These are phyloP conservation scores for Millerozyma acaciae DNA, from an alignment of 805 yeast genomes.

Conservation along the genomic window DNA sequence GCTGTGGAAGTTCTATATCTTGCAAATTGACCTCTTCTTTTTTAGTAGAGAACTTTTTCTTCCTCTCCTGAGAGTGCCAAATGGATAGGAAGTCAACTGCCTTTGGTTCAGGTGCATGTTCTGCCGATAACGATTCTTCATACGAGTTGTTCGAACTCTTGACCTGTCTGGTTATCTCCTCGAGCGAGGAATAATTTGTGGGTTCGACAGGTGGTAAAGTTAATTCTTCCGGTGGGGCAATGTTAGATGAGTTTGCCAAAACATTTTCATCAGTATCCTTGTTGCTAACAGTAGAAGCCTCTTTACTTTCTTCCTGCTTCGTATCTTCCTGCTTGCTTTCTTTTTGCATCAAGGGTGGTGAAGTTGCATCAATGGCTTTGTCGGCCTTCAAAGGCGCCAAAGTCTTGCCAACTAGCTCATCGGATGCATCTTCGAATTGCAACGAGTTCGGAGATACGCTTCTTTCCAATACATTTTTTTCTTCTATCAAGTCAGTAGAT, in stretches of 20 bases:
- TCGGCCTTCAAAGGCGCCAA: conserved; percentile 16
- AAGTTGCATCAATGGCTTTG: conserved; percentile 18
- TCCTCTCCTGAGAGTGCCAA: conserved; percentile 39
- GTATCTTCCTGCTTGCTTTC: not conserved
- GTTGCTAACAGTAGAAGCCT: not conserved
- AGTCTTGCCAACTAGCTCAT: conserved; percentile 12
- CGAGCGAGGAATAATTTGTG: conserved; percentile 36
- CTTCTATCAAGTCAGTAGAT: not conserved
- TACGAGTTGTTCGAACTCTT: conserved; percentile 18
- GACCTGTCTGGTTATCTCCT: conserved; percentile 31
- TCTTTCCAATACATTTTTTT: conserved; percentile 5
- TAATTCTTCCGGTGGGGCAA: conserved; percentile 31
- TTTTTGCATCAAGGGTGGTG: conserved; percentile 7
- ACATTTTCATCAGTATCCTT: conserved; percentile 18
- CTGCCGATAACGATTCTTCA: conserved; percentile 41
- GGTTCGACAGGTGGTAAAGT: conserved; percentile 41
- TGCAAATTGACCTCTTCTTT: not conserved
- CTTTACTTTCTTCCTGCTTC: conserved; percentile 2
- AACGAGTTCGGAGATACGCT: conserved; percentile 13
- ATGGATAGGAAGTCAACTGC: conserved; percentile 32
- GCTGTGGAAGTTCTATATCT: not conserved
- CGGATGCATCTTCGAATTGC: conserved; percentile 19
- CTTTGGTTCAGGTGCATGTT: conserved; percentile 30
- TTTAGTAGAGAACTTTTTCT: conserved; percentile 8
- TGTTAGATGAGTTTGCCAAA: conserved; percentile 43